phyloP scores from a whole-genome alignment of 2,329 filamentous ascomycete species.

The Cladophialophora chaetospira region DNA sequence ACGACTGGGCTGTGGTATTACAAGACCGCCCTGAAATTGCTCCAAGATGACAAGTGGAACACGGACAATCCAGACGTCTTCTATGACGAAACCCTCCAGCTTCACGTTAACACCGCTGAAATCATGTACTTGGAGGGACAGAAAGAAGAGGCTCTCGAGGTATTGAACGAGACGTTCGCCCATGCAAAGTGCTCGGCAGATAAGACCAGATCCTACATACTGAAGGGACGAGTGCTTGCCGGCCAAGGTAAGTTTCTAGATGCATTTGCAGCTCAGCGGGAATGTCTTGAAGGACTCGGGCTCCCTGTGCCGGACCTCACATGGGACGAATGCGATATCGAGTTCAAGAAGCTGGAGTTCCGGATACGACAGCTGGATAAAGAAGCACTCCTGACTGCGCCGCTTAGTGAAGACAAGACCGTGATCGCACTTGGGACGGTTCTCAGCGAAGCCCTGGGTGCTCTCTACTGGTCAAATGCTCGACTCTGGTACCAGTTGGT shows the following conservation, averaged over 20 bases:
- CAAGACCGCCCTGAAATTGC: constrained; percentile 71
- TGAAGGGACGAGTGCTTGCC: constrained; percentile 77
- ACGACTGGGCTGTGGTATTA: constrained; percentile 83
- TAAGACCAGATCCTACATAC: constrained; percentile 79
- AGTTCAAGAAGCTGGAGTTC: constrained; percentile 66
- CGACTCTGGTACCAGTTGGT: constrained; percentile 62
- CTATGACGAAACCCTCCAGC: constrained; percentile 81
- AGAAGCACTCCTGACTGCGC: constrained; percentile 41
- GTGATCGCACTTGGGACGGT: constrained; percentile 55
- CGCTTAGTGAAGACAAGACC: constrained; percentile 46
- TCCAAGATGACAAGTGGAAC: constrained; percentile 79
- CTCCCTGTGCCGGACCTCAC: constrained; percentile 66
- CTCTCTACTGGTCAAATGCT: constrained; percentile 62
- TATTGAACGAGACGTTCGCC: constrained; percentile 70
- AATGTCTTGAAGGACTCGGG: constrained; percentile 70
- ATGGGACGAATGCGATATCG: constrained; percentile 74
- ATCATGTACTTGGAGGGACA: constrained; percentile 79
- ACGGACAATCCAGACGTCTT: constrained; percentile 69
- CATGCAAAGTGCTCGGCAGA: constrained; percentile 73
- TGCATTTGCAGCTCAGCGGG: constrained; percentile 70
- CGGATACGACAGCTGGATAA: constrained; percentile 62
- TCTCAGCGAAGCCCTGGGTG: constrained; percentile 59
- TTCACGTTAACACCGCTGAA: constrained; percentile 78
- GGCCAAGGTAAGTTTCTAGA: constrained; percentile 70
- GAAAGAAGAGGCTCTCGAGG: constrained; percentile 64